Evolutionary conservation across 768 basidiomycete genomes (phyloP).

Genomic region (Daedaleopsis nitida): DNA sequence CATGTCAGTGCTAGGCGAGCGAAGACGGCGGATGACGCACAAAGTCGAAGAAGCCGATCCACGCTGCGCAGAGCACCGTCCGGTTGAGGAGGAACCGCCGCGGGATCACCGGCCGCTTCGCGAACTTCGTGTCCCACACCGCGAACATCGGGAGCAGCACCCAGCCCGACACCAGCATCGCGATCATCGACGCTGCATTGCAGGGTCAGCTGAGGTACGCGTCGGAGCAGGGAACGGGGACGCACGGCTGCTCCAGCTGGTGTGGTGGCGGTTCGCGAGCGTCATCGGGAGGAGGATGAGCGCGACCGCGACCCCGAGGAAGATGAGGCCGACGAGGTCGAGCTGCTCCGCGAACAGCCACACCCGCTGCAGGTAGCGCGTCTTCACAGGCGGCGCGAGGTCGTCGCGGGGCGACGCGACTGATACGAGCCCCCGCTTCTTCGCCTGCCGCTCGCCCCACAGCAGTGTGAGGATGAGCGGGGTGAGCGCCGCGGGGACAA

Average conservation of each 20-base stretch:
- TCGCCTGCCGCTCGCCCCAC: constrained; percentile 30
- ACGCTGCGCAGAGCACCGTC: constrained; percentile 33
- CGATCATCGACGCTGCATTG: constrained; percentile 31
- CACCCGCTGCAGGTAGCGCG: constrained; percentile 35
- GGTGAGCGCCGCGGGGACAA: constrained; percentile 23
- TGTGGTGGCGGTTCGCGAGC: constrained; percentile 24
- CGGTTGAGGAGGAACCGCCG: constrained; percentile 35
- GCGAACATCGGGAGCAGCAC: constrained; percentile 30
- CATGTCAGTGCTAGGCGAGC: constrained; percentile 20
- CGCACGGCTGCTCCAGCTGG: constrained; percentile 29
- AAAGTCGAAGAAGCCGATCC: constrained; percentile 31
- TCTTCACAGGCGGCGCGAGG: constrained; percentile 5
- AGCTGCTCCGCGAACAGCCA: constrained; percentile 31
- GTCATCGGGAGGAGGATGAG: constrained; percentile 33
- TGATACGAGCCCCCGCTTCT: constrained; percentile 24
- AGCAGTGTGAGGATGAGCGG: constrained; percentile 28
- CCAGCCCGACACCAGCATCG: constrained; percentile 33
- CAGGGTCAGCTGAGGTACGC: background rate
- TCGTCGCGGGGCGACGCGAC: background rate
- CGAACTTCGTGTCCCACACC: constrained; percentile 34
- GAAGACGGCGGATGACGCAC: constrained; percentile 6
- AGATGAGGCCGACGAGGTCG: constrained; percentile 31
- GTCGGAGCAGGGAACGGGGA: background rate
- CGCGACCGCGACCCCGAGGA: constrained; percentile 31
- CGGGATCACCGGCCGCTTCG: constrained; percentile 36